Evolutionary conservation across 805 yeast species (phyloP).

Genomic region (Monosporozyma solicola): DNA sequence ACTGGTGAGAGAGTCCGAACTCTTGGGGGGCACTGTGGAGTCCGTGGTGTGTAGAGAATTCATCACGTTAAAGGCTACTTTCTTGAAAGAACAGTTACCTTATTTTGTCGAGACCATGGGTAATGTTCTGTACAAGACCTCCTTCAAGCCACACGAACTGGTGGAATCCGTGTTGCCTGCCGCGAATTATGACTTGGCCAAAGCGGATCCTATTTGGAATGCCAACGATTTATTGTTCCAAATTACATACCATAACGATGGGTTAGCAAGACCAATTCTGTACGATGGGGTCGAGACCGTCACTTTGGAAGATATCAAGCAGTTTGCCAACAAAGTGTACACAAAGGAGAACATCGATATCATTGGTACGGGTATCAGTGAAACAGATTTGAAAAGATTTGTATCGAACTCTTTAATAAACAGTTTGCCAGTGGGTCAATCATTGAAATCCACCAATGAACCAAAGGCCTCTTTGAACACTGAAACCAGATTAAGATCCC

Average conservation of each 20-base stretch:
- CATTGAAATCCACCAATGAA: conserved; percentile 33
- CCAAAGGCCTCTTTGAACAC: conserved; percentile 48
- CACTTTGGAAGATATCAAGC: conserved; percentile 54
- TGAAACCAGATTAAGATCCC: conserved; percentile 56
- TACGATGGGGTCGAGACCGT: conserved; percentile 57
- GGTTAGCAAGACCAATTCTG: conserved; percentile 76
- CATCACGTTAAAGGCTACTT: conserved; percentile 68
- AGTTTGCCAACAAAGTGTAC: conserved; percentile 60
- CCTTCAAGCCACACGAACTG: conserved; percentile 77
- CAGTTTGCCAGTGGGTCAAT: conserved; percentile 50
- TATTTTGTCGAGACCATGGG: conserved; percentile 82
- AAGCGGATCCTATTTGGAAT: conserved; percentile 45
- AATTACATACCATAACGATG: conserved; percentile 65
- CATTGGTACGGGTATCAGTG: conserved; percentile 63
- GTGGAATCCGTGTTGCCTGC: conserved; percentile 75
- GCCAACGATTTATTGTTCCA: conserved; percentile 76
- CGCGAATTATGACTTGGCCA: conserved; percentile 54
- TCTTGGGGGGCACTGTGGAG: conserved; percentile 75
- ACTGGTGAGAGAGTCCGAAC: conserved; percentile 88
- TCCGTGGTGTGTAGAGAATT: conserved; percentile 75
- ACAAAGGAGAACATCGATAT: conserved; percentile 63
- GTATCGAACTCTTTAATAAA: conserved; percentile 56
- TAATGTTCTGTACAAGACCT: conserved; percentile 58
- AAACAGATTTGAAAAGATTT: conserved; percentile 59
- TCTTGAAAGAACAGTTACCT: conserved; percentile 83